Conservation (phyloP, 306 rosid species). For the Citrullus amarus region DNA sequence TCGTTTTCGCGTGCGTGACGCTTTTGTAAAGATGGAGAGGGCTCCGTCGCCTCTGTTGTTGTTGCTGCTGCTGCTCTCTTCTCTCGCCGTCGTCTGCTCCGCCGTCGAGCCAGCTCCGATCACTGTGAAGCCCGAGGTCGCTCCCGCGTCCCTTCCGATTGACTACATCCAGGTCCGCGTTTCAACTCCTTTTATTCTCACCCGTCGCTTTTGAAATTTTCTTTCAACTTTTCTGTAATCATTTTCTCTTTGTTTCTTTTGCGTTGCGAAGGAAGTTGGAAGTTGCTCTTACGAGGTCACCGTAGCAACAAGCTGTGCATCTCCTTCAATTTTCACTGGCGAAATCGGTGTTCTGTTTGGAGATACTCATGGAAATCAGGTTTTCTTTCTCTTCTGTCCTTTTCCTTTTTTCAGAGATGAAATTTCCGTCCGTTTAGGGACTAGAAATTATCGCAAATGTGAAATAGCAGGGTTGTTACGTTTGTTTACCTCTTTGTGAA, state of each 20-base stretch:
- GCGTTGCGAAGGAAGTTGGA: conserved; percentile 2
- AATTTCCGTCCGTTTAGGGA: neutral
- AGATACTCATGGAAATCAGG: conserved; percentile 15
- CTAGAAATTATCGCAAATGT: neutral
- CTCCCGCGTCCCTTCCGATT: conserved; percentile 17
- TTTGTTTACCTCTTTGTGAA: neutral
- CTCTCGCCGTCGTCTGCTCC: conserved; percentile 12
- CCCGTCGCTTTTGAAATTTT: neutral
- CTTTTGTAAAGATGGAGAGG: neutral
- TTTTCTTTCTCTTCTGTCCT: neutral
- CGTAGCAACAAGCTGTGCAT: conserved; percentile 1
- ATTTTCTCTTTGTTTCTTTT: neutral
- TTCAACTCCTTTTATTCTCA: neutral
- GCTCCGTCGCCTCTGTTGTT: neutral
- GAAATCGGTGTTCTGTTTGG: conserved; percentile 6
- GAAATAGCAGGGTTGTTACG: neutral
- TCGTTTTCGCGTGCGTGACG: neutral
- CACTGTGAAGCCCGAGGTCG: conserved; percentile 28
- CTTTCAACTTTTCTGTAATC: neutral
- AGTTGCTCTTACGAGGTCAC: neutral
- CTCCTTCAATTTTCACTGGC: neutral
- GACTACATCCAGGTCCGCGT: conserved; percentile 16
- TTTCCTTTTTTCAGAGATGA: neutral
- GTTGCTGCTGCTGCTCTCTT: conserved; percentile 20
- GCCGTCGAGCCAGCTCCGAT: conserved; percentile 11